Evolutionary conservation across 495 filamentous ascomycete species (phyloP).

Genomic region (Penicillium longicatenatum): DNA sequence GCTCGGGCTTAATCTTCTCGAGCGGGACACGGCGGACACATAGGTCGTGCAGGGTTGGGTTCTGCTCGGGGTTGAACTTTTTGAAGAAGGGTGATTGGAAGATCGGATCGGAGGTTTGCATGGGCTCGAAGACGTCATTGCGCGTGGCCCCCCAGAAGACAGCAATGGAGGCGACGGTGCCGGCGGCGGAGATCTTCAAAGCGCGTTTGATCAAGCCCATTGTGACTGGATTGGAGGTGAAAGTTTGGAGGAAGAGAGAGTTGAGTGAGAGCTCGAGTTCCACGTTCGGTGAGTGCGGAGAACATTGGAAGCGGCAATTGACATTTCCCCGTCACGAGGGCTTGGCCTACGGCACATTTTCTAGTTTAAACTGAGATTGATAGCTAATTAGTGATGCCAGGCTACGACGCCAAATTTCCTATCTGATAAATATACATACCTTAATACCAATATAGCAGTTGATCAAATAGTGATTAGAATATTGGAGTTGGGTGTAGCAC

Average conservation of each 20-base stretch:
- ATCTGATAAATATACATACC: not conserved
- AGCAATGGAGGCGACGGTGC: conserved; percentile 44
- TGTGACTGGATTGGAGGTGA: conserved; percentile 7
- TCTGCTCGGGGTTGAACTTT: conserved; percentile 62
- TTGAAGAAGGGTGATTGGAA: conserved; percentile 56
- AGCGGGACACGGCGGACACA: conserved; percentile 63
- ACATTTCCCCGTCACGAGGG: not conserved
- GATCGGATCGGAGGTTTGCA: conserved; percentile 61
- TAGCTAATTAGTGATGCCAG: too few relatives aligned
- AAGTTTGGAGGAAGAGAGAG: not conserved
- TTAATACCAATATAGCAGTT: not conserved
- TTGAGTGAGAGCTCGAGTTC: conserved; percentile 2
- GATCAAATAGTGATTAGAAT: too few relatives aligned
- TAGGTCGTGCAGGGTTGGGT: conserved; percentile 63
- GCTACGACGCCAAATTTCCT: too few relatives aligned
- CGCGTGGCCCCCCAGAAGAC: conserved; percentile 47
- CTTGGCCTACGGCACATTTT: not conserved
- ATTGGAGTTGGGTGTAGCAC: too few relatives aligned
- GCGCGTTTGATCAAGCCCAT: conserved; percentile 53
- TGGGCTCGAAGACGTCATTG: conserved; percentile 47
- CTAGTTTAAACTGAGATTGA: not conserved
- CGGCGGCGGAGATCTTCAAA: conserved; percentile 44
- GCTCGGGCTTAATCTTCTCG: conserved; percentile 60
- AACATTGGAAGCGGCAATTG: not conserved
- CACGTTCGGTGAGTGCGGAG: conserved; percentile 1